Evolutionary conservation across 306 rosid genomes (phyloP).

Genomic region (Castanea sativa): DNA sequence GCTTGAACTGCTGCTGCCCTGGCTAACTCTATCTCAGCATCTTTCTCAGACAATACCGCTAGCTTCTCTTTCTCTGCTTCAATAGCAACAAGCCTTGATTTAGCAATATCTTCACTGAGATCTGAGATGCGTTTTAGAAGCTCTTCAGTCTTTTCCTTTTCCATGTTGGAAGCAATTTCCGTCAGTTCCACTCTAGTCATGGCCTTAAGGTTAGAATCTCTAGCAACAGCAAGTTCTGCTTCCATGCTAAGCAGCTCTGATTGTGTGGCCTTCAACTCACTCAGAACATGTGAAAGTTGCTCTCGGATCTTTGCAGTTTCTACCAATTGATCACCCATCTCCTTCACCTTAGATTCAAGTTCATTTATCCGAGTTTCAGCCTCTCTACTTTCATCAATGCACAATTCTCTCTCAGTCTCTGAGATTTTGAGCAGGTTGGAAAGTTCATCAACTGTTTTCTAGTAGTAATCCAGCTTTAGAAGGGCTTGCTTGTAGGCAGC

Average conservation of each 20-base stretch:
- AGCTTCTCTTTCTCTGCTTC: constrained; percentile 42
- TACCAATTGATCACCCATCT: constrained; percentile 38
- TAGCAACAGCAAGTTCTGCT: constrained; percentile 47
- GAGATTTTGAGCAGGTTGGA: constrained; percentile 47
- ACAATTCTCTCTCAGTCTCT: constrained; percentile 55
- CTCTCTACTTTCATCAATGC: constrained; percentile 31
- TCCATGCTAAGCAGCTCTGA: constrained; percentile 54
- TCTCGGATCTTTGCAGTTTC: constrained; percentile 32
- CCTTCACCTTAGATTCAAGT: constrained; percentile 45
- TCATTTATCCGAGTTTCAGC: constrained; percentile 29
- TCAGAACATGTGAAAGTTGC: constrained; percentile 42
- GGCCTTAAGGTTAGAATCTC: constrained; percentile 49
- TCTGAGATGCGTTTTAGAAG: constrained; percentile 45
- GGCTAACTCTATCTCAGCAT: constrained; percentile 46
- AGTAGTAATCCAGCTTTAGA: constrained; percentile 57
- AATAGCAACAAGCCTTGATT: constrained; percentile 35
- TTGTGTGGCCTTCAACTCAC: constrained; percentile 48
- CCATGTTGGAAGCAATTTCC: constrained; percentile 37
- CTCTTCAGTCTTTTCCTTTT: constrained; percentile 44
- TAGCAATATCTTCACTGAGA: constrained; percentile 40
- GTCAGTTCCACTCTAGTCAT: constrained; percentile 24
- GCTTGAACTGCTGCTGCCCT: constrained; percentile 26
- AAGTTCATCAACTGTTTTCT: constrained; percentile 46
- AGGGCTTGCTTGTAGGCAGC: constrained; percentile 61
- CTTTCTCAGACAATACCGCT: constrained; percentile 39